Evolutionary conservation across 1,284 basidiomycete genomes (phyloP).

Genomic region (Heterobasidion parviporum): DNA sequence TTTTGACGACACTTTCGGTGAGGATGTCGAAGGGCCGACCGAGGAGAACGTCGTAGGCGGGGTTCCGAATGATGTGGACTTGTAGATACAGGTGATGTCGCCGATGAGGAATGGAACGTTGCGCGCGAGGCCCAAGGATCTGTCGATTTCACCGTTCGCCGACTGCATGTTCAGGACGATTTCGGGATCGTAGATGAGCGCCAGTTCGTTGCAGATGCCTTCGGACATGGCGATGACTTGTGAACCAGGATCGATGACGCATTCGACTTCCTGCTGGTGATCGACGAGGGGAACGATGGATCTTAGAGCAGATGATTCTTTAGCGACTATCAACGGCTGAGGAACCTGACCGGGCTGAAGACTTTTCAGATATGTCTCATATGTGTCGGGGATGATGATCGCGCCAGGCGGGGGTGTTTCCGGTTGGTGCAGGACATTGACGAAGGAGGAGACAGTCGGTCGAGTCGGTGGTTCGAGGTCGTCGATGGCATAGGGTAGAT

Average conservation of each 20-base stretch:
- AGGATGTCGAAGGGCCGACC: not conserved
- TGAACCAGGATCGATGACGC: not conserved
- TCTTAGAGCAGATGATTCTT: not conserved
- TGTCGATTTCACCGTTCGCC: slow-evolving; percentile 18
- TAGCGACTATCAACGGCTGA: not conserved
- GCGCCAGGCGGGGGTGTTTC: not conserved
- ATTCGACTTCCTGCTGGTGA: not conserved
- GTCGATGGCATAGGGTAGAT: not conserved
- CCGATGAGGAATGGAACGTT: not conserved
- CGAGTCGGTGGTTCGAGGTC: not conserved
- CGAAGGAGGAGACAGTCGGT: not conserved
- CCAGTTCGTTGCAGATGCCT: not conserved
- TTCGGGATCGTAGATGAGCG: not conserved
- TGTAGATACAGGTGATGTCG: slow-evolving; percentile 13
- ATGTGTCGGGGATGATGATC: not conserved
- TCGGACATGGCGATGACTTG: not conserved
- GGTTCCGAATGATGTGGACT: slow-evolving; percentile 17
- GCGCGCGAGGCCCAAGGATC: slow-evolving; percentile 16
- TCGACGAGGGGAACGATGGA: not conserved
- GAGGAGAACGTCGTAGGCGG: slow-evolving; percentile 22
- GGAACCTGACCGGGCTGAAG: not conserved
- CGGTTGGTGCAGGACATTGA: not conserved
- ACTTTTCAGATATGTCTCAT: not conserved
- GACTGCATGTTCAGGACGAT: not conserved
- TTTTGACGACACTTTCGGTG: not conserved